Evolutionary conservation across 306 rosid species (phyloP).

Genomic region (Glycine latifolia): DNA sequence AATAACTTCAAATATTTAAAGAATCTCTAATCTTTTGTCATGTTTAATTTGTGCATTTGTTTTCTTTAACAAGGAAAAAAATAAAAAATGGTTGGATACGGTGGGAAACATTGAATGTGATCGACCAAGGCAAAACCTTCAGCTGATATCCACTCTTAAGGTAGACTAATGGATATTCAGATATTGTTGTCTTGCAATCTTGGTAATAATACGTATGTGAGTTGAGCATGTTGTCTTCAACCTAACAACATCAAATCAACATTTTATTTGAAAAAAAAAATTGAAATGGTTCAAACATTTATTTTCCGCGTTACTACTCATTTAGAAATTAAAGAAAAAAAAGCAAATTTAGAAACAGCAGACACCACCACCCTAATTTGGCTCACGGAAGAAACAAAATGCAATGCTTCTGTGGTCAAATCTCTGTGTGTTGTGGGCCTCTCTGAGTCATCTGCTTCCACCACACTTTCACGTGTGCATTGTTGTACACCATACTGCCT

Average conservation of each 20-base stretch:
- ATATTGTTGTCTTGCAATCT: conserved; percentile 43
- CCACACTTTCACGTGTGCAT: conserved; percentile 61
- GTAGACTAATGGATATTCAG: conserved; percentile 23
- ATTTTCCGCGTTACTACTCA: background rate
- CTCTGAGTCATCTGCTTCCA: conserved; percentile 47
- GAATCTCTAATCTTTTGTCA: background rate
- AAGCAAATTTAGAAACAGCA: background rate
- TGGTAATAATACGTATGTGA: conserved; percentile 16
- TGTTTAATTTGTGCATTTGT: background rate
- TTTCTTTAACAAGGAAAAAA: background rate
- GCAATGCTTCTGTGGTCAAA: conserved; percentile 49
- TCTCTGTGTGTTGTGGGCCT: conserved; percentile 50
- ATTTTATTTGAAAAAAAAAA: background rate
- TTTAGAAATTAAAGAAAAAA: background rate
- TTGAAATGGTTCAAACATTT: background rate
- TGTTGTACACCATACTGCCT: conserved; percentile 26
- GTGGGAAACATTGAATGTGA: conserved; percentile 39
- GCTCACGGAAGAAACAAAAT: conserved; percentile 26
- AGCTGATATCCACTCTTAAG: conserved; percentile 24
- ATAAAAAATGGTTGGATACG: background rate
- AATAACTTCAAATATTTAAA: background rate
- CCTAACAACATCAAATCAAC: conserved; percentile 45
- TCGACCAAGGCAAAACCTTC: background rate
- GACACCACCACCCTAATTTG: background rate
- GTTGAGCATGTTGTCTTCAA: conserved; percentile 57